A percentile compares a stretch with the other conserved stretches of the same genome.
Conservation (phyloP, 768 basidiomycete genomes). For the Pleurotus eryngii region DNA sequence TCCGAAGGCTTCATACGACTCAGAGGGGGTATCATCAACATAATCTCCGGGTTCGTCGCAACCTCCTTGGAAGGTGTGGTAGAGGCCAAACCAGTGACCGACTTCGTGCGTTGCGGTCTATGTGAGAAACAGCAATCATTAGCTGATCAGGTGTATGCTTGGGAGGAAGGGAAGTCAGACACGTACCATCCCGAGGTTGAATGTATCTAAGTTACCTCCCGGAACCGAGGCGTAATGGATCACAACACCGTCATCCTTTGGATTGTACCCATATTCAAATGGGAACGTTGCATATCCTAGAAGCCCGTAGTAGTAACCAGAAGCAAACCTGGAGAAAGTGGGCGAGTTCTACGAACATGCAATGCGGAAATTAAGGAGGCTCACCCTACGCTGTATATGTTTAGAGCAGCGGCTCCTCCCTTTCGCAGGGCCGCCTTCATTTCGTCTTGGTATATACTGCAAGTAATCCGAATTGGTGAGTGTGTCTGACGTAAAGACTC, state of each 20-base stretch:
- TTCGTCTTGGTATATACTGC: slow-evolving; percentile 20
- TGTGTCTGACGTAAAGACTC: too few relatives aligned
- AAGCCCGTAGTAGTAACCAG: slow-evolving; percentile 24
- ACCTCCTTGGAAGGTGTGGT: slow-evolving; percentile 34
- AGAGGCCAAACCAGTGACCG: slow-evolving; percentile 34
- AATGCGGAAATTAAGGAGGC: background rate
- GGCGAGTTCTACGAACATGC: background rate
- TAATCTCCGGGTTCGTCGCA: slow-evolving; percentile 21
- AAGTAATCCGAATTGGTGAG: background rate
- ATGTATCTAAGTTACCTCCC: slow-evolving; percentile 27
- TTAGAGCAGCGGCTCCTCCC: slow-evolving; percentile 29
- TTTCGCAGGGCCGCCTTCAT: slow-evolving; percentile 32
- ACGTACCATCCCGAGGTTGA: slow-evolving; percentile 20
- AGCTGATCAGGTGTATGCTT: too few relatives aligned
- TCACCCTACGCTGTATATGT: slow-evolving; percentile 37
- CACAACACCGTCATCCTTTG: slow-evolving; percentile 34
- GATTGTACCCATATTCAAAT: slow-evolving; percentile 21
- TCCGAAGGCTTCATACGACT: slow-evolving; percentile 22
- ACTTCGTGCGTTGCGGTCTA: slow-evolving; percentile 30
- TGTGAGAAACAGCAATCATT: too few relatives aligned
- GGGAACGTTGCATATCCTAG: slow-evolving; percentile 38
- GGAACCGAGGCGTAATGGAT: slow-evolving; percentile 21
- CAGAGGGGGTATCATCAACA: slow-evolving; percentile 25
- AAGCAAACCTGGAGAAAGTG: slow-evolving; percentile 15
- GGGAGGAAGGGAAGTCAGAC: background rate